Evolutionary conservation across 176 grass and related monocot species (phyloP), one percentile per base, ranked within the genome.

Genomic region (Aegilops speltoides): DNA sequence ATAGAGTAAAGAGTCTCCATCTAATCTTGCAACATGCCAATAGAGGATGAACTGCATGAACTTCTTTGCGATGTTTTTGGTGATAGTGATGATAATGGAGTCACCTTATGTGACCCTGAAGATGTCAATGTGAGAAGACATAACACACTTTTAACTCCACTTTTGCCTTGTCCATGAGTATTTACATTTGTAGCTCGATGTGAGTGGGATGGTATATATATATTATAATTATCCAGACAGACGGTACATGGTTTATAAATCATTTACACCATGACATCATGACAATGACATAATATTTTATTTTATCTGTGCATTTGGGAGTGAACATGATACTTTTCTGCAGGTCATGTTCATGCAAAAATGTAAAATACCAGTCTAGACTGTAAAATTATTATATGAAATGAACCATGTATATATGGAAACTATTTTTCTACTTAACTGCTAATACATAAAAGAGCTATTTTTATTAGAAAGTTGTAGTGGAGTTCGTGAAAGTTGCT

Each of bases 21-120:
- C 31, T 78, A 61, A 90, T 78, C 80, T 34, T 89, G 68, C 82
- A 79, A 73, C 66, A 89, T 78, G 19, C 73, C 62, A 10, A 67
- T 77, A 41, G 88, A 86, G 60, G 89, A 92, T 36, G 82, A 86
- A 73, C 86, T 93, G 6, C 71, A 92, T 56, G 85, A 93, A 94
- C 88, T 95, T 77, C 83, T 98, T 34, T 86, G 84, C 1, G 91
- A 90, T 86, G 93, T 95, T 40, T 98, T 95, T 92, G 89, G 90
- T 68, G 93, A 95, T 66, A 93, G 87, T 73, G 93, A 98, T 86
- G 96, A 95, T 61, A 93, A 95, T 79, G 93, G 89, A 75, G 83
- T 67, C 72, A 59, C 72, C 80, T 79, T 79, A 79, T 94, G 19
- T 17, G 91, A 98, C 86, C 84, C 75, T 46, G 73, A 92, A 79